Evolutionary conservation across 805 yeast species (phyloP).

Genomic region (Wickerhamiella allomyrinae): DNA sequence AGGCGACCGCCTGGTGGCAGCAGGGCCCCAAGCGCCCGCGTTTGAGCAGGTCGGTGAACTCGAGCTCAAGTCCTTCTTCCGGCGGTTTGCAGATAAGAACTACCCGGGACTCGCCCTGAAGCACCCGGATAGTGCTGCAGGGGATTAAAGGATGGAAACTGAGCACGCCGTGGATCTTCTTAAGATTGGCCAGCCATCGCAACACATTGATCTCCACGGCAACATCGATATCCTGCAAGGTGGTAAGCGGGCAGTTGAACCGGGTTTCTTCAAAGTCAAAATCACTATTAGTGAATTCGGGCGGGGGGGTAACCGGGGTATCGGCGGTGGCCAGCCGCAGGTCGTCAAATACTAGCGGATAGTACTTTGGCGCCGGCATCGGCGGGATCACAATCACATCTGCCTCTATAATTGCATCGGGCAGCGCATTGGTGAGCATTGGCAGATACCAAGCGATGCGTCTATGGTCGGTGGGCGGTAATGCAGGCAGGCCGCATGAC

Average conservation of each 20-base stretch:
- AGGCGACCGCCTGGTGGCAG: neutral
- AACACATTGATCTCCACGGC: slow-evolving; percentile 4
- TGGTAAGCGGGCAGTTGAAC: neutral
- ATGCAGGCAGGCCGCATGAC: too few relatives aligned
- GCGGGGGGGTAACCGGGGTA: neutral
- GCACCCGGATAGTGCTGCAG: neutral
- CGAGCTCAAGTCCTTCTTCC: neutral
- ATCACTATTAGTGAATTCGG: neutral
- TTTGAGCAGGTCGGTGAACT: neutral
- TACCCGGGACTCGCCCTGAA: too few relatives aligned
- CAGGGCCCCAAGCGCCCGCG: neutral
- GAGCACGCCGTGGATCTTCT: neutral
- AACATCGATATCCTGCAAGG: neutral
- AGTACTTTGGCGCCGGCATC: neutral
- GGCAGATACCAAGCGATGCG: too few relatives aligned
- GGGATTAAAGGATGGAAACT: neutral
- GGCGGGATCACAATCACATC: neutral
- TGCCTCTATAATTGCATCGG: neutral
- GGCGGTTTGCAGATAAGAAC: neutral
- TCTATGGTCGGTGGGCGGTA: too few relatives aligned
- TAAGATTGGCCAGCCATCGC: neutral
- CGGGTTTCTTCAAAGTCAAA: slow-evolving; percentile 1
- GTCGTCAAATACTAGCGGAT: neutral
- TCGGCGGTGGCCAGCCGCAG: neutral
- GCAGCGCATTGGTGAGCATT: neutral